Evolutionary conservation across 148 eudicot genomes (phyloP), one percentile per base, ranked within the genome.

Genomic region (Fagopyrum tataricum): DNA sequence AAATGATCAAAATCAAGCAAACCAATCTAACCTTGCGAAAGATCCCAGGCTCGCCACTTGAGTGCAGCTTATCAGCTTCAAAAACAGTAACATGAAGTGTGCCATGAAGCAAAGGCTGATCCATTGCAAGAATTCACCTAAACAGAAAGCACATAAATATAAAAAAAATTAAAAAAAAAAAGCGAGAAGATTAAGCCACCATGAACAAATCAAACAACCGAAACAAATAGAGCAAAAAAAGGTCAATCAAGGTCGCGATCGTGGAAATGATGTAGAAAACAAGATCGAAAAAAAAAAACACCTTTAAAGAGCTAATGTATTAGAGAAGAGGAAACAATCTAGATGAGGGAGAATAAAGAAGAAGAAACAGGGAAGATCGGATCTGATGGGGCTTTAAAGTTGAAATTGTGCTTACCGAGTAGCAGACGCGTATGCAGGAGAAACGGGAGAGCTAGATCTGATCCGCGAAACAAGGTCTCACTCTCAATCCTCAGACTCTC

Each of bases 31-130:
- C 97, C 96, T 88, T 90, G 47, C 84, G 76, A 67, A 91, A 87
- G 62, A 92, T 56, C 72, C 83, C 74, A 4, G 77, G 83, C 2
- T 81, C 79, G 10, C 76, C 79, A 6, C 84, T 85, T 49, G 73
- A 43, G n/a, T 78, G 87, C n/a, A 92, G 87, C 59, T 69, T 79
- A 72, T 78, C 81, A 26, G 92, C 96, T 79, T 92, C 96, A 52
- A 18, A 88, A 70, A 92, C 82, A 14, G 96, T 90, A 12, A 78
- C 93, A 75, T 92, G 93, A 56, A 92, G 85, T 41, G 96, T 92
- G 18, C 97, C 97, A 76, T 92, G 97, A 21, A 92, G 88, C 86
- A 90, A 76, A 48, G 84, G 78, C 69, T 82, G 86, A 66, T 89
- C 87, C 97, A 92, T 92, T 73, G 75, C 52, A 74, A 55, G 78